Evolutionary conservation across 495 filamentous ascomycete genomes (phyloP), one percentile per base, ranked within the genome.

Genomic region (Coniosporium apollinis): DNA sequence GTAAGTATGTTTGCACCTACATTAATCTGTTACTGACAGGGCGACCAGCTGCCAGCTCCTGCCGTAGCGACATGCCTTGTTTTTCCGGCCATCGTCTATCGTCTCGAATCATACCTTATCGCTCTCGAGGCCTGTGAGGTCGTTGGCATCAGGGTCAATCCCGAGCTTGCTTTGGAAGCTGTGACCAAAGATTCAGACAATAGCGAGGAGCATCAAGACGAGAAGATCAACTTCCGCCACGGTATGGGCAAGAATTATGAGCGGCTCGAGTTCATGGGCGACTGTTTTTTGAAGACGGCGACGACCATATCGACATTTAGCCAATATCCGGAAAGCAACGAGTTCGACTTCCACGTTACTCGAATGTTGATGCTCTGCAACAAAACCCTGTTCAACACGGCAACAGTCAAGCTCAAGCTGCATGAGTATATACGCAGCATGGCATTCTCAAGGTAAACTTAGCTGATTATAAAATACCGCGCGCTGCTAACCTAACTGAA

Each of bases 161-260:
- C 79, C 0, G 67, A 67, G 5, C 61, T 83, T 30, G 86, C 86
- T 0, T 60, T 97, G 1, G 91, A 94, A 48, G 85, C 89, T 1
- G 64, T 94, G 19, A 97, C 89, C 1, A 96, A 97, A 48, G 85
- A 96, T 48, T 85, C 83, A 5, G 82, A 93, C 46, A 92, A 93
- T 45, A 77, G 75, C 2, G 81, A 81, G 22, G 84, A 93, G 30
- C 76, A 85, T 39, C 64, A 64, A 7, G 61, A 59, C 9, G 67
- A 77, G 38, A 70, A 80, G 38, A 57, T 89, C 26, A 80, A 87
- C 43, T 64, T 83, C 16, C 80, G 83, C 45, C 59, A 69, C 39
- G 89, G 89, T 19, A 97, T 94, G 89, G 89, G 87, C 8, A 83
- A 76, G 36, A 94, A 96, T 44, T 97, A 97, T 47, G 89, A 97